phyloP scores from a whole-genome alignment of 1,284 basidiomycete species.

The Rugosomyces carneus region DNA sequence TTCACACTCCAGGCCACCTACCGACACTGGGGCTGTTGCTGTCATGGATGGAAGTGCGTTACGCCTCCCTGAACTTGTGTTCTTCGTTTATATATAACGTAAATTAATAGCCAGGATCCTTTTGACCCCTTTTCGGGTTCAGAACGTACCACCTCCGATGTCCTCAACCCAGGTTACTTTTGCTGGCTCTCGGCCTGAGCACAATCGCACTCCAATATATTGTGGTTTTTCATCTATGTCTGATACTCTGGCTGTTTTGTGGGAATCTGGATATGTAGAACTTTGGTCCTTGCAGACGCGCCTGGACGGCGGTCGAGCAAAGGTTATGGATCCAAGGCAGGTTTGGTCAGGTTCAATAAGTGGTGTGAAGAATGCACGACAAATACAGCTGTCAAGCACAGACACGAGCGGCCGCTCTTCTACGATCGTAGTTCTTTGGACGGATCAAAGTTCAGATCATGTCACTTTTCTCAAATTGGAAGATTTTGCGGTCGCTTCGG shows the following conservation, averaged over 20 bases:
- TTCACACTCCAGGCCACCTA: conserved; percentile 57
- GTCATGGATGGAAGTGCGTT: conserved; percentile 86
- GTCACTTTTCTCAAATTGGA: conserved; percentile 18
- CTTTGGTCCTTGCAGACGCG: conserved; percentile 68
- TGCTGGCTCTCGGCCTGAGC: conserved; percentile 17
- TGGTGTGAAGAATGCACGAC: conserved; percentile 13
- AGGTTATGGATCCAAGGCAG: conserved; percentile 53
- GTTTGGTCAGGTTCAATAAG: conserved; percentile 39
- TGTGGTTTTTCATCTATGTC: conserved; percentile 52
- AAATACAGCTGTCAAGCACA: conserved; percentile 15
- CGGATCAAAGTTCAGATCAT: conserved; percentile 16
- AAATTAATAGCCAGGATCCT: conserved; percentile 55
- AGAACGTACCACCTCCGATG: conserved; percentile 97
- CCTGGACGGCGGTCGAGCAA: conserved; percentile 54
- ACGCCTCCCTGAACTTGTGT: background rate
- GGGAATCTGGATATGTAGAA: conserved; percentile 58
- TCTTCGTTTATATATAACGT: no score
- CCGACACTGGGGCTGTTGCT: conserved; percentile 81
- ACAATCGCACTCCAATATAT: conserved; percentile 52
- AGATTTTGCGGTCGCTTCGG: conserved; percentile 3
- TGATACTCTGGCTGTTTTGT: conserved; percentile 66
- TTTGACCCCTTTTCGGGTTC: conserved; percentile 88
- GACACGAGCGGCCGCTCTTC: conserved; percentile 17
- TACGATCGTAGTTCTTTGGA: conserved; percentile 23
- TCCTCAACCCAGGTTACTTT: conserved; percentile 63